Evolutionary conservation across 2,329 filamentous ascomycete genomes (phyloP).

Genomic region (Colletotrichum spaethianum): DNA sequence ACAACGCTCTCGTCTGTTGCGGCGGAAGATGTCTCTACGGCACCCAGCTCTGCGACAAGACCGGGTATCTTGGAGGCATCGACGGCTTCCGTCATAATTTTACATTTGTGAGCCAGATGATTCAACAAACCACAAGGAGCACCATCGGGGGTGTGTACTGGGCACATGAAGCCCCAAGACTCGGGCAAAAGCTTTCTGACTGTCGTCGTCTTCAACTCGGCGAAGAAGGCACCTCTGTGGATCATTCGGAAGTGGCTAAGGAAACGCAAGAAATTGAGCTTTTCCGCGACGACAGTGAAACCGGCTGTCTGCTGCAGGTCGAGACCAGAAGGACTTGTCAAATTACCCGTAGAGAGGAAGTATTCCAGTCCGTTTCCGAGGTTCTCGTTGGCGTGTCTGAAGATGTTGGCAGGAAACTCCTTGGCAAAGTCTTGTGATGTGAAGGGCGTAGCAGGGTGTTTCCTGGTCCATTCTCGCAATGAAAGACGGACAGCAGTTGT

Average conservation of each 20-base stretch:
- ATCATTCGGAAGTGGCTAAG: slow-evolving; percentile 99
- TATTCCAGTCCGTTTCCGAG: slow-evolving; percentile 91
- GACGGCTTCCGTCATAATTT: slow-evolving; percentile 82
- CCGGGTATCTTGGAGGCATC: slow-evolving; percentile 83
- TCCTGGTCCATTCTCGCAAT: slow-evolving; percentile 71
- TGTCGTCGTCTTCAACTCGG: slow-evolving; percentile 95
- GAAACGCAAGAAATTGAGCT: slow-evolving; percentile 98
- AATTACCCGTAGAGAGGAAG: slow-evolving; percentile 95
- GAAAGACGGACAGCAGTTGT: slow-evolving; percentile 65
- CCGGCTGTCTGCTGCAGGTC: slow-evolving; percentile 96
- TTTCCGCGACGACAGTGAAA: slow-evolving; percentile 97
- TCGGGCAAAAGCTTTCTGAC: slow-evolving; percentile 96
- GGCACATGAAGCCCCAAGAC: slow-evolving; percentile 98
- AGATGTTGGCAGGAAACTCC: slow-evolving; percentile 84
- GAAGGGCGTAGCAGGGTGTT: slow-evolving; percentile 77
- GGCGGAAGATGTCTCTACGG: slow-evolving; percentile 82
- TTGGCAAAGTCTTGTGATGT: slow-evolving; percentile 82
- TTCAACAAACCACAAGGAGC: slow-evolving; percentile 94
- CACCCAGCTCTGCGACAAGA: slow-evolving; percentile 84
- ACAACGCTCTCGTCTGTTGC: slow-evolving; percentile 87
- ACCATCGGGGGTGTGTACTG: slow-evolving; percentile 97
- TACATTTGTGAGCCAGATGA: slow-evolving; percentile 95
- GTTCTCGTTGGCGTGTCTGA: slow-evolving; percentile 88
- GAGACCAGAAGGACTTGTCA: slow-evolving; percentile 90
- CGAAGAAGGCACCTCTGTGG: slow-evolving; percentile 98